Evolutionary conservation across 1,284 basidiomycete genomes (phyloP), one percentile per base, ranked within the genome.

Genomic region (Fistulina hepatica): DNA sequence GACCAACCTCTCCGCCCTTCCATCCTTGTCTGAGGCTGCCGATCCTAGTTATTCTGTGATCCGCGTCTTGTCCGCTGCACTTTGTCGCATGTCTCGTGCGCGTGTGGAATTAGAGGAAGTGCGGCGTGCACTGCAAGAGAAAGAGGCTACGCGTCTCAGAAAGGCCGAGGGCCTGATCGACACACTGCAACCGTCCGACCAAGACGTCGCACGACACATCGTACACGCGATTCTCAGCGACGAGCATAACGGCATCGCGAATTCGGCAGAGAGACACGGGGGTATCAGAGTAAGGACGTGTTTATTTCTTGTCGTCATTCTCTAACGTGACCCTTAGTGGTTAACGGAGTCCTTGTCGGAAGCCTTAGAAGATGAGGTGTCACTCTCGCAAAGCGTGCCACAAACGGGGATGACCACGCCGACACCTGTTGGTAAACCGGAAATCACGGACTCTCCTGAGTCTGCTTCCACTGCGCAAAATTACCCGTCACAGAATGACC

Each of bases 321-420:
- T 2, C 33, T 41, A 34, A 26, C 44, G 15, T 44, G 7, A 26
- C 13, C 15, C 21, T 6, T 41, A 85, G 80, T 81, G 77, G 11
- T 59, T 86, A 3, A 61, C 70, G 12, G 77, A 79, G 42, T 82
- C 77, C 0, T 58, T 85, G 22, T 73, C 70, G 0, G 81, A 84
- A 51, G 81, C 81, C 0, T 67, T 85, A 34, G 67, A 70, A 26
- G 81, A 83, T 38, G 74, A 74, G 32, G 72, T 69, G 6, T 52
- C 51, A 12, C 47, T 66, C 22, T 53, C 60, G 26, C 59, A 53
- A 21, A 67, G 55, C 42, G 31, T 62, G 12, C 53, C 64, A 3
- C 55, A 63, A 3, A 54, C 59, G 9, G 44, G 49, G 2, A 49
- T 36, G 21, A 49, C 58, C 33, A 54, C 57, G 16, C 52, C 57